Conservation (phyloP, 352 stramenopile genomes). For the Aphanomyces euteiches region DNA sequence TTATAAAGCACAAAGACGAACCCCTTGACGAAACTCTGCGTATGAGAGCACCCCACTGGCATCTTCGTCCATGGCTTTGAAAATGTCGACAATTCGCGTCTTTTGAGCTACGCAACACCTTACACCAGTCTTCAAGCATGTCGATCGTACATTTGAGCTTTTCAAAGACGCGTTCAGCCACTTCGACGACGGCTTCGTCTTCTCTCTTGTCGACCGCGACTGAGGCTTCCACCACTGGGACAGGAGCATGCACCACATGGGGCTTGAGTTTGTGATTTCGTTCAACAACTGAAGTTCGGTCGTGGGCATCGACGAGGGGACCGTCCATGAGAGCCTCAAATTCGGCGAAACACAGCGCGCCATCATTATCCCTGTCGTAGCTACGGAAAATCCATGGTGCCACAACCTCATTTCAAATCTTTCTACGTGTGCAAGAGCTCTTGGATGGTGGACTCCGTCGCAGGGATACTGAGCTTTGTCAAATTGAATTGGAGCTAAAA, state of each 20-base stretch:
- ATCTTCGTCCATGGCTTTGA: constrained; percentile 28
- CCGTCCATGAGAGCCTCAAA: constrained; percentile 19
- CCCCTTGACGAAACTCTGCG: constrained; percentile 28
- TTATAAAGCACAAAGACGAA: background rate
- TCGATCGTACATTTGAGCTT: constrained; percentile 21
- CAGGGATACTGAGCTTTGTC: constrained; percentile 17
- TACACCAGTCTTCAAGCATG: background rate
- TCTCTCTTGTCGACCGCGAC: background rate
- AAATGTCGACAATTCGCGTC: constrained; percentile 16
- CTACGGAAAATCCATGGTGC: background rate
- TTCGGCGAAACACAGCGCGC: constrained; percentile 23
- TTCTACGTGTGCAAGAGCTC: constrained; percentile 21
- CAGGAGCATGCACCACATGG: background rate
- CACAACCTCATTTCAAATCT: background rate
- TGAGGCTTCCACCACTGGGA: background rate
- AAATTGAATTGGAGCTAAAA: constrained; percentile 17
- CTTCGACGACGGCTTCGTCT: constrained; percentile 4
- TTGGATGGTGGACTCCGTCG: background rate
- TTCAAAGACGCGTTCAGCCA: constrained; percentile 20
- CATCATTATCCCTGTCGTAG: constrained; percentile 26
- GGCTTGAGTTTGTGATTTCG: constrained; percentile 1
- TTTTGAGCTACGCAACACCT: constrained; percentile 10
- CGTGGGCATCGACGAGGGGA: constrained; percentile 18
- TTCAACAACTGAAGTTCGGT: constrained; percentile 14
- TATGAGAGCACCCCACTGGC: constrained; percentile 25